These are phyloP conservation scores for Clavariopsis aquatica DNA, from an alignment of 495 filamentous ascomycete genomes.

Conservation along the genomic window DNA sequence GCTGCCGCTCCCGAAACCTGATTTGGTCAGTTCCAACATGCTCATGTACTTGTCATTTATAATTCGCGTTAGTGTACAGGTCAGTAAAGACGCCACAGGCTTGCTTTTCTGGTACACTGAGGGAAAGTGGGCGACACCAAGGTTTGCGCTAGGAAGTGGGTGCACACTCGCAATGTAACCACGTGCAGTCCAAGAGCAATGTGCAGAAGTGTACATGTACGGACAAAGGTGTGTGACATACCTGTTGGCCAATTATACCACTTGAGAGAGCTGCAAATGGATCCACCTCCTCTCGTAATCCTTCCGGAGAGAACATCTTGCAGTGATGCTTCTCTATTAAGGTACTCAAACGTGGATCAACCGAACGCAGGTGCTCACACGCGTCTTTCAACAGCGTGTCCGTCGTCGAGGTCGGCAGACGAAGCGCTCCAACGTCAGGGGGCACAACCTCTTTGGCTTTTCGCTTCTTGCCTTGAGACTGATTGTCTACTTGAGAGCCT, in stretches of 20 bases:
- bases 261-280: conserved; percentile 80
- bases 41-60: too few species aligned
- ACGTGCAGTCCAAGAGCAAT: neutral
- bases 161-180: neutral
- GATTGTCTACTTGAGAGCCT: conserved; percentile 17
- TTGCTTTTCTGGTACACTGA: too few species aligned
- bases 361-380: conserved; percentile 70
- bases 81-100: too few species aligned
- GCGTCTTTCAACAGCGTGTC: conserved; percentile 76
- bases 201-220: neutral
- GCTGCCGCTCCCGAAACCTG: conserved; percentile 86
- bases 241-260: conserved; percentile 92
- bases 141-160: neutral
- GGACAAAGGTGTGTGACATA: conserved; percentile 21
- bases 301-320: conserved; percentile 74
- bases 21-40: neutral
- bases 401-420: conserved; percentile 62
- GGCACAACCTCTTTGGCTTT: conserved; percentile 21
- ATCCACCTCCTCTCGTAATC: conserved; percentile 78
- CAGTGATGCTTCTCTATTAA: conserved; percentile 78
- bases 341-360: conserved; percentile 71
- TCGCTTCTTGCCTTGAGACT: conserved; percentile 59
- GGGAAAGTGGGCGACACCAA: too few species aligned
- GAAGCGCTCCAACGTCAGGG: conserved; percentile 37
- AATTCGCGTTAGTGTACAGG: too few species aligned